Evolutionary conservation across 345 rosid genomes (phyloP).

Genomic region (Citrus inodora): DNA sequence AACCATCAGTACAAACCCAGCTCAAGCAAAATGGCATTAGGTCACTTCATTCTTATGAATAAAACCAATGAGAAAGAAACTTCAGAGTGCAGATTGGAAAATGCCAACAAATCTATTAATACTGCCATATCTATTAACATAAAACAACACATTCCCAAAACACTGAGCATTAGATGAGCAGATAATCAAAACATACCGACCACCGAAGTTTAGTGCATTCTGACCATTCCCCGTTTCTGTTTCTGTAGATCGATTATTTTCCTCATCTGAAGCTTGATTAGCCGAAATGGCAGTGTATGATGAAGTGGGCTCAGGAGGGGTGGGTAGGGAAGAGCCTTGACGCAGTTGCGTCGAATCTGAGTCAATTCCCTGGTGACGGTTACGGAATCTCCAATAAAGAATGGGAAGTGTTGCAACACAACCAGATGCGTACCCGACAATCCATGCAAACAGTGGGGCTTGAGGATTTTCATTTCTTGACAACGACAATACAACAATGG

Average conservation of each 20-base stretch:
- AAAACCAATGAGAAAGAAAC: not conserved
- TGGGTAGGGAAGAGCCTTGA: slow-evolving; percentile 38
- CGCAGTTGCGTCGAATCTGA: slow-evolving; percentile 42
- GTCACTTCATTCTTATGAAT: not conserved
- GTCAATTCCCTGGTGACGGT: slow-evolving; percentile 35
- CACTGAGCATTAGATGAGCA: not conserved
- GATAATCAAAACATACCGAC: slow-evolving; percentile 38
- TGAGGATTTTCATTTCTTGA: slow-evolving; percentile 75
- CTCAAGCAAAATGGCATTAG: not conserved
- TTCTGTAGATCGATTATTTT: slow-evolving; percentile 27
- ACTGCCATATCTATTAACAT: not conserved
- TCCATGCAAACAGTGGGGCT: slow-evolving; percentile 77
- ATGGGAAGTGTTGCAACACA: slow-evolving; percentile 79
- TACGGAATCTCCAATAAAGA: slow-evolving; percentile 70
- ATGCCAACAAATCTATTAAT: not conserved
- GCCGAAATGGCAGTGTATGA: slow-evolving; percentile 62
- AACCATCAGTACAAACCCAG: not conserved
- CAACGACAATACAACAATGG: slow-evolving; percentile 57
- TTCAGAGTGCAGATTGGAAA: not conserved
- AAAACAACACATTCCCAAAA: not conserved
- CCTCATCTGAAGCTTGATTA: slow-evolving; percentile 56
- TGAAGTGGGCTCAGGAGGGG: slow-evolving; percentile 38
- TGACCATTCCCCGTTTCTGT: slow-evolving; percentile 29
- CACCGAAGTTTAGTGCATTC: slow-evolving; percentile 33
- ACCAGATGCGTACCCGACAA: slow-evolving; percentile 80